Evolutionary conservation across 192 early-diverging fungal species (phyloP).

Genomic region (Podila epicladia): DNA sequence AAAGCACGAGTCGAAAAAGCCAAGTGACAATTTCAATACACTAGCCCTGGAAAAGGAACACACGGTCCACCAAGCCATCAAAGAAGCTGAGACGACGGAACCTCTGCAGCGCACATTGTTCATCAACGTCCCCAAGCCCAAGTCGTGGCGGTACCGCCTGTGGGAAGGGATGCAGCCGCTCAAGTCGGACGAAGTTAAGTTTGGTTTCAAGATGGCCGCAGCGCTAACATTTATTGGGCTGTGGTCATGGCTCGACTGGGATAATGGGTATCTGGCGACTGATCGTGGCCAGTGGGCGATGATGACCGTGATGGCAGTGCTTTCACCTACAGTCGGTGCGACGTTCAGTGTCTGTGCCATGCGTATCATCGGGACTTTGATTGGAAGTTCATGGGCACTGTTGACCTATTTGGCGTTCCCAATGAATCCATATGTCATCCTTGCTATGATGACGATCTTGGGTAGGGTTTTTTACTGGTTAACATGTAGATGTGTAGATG

Average conservation of each 20-base stretch:
- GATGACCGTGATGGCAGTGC: conserved; percentile 37
- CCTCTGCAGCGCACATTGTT: background rate
- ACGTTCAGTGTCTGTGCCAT: conserved; percentile 44
- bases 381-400: conserved; percentile 48
- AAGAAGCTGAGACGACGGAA: background rate
- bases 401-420: conserved; percentile 6
- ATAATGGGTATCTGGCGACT: conserved; percentile 6
- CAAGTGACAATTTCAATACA: too few species aligned
- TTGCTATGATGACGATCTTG: conserved; percentile 6
- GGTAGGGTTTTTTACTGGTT: conserved; percentile 5
- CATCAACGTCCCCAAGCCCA: conserved; percentile 1
- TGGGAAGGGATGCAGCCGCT: conserved; percentile 37
- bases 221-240: conserved; percentile 40
- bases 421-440: conserved; percentile 5
- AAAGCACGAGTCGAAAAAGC: too few species aligned
- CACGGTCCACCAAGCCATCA: background rate
- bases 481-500: too few species aligned
- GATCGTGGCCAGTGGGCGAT: conserved; percentile 53
- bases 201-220: conserved; percentile 54
- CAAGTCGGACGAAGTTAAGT: conserved; percentile 50
- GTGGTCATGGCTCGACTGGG: conserved; percentile 45
- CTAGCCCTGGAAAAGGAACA: too few species aligned
- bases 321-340: conserved; percentile 44
- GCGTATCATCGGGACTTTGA: conserved; percentile 52
- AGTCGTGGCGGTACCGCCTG: conserved; percentile 30